phyloP scores from a whole-genome alignment of 2,329 filamentous ascomycete species.

The Trichophyton simii region DNA sequence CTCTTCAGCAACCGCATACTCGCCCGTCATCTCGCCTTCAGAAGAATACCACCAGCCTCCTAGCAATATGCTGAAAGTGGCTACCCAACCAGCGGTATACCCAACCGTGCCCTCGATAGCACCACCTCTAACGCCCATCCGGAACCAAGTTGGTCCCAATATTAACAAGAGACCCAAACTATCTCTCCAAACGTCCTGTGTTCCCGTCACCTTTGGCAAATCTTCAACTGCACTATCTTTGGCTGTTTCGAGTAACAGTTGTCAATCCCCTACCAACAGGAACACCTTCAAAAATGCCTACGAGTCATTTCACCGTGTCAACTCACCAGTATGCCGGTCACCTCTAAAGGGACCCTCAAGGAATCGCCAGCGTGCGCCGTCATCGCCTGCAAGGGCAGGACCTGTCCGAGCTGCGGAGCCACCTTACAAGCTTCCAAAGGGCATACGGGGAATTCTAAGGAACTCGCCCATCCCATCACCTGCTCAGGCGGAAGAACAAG shows the following conservation, averaged over 20 bases:
- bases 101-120: constrained; percentile 6
- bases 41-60: background rate
- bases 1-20: constrained; percentile 6
- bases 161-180: constrained; percentile 42
- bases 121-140: constrained; percentile 10
- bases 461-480: constrained; percentile 27
- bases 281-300: constrained; percentile 53
- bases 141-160: background rate
- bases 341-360: constrained; percentile 14
- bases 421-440: constrained; percentile 33
- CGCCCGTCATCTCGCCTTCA: background rate
- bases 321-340: constrained; percentile 23
- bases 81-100: constrained; percentile 6
- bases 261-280: constrained; percentile 45
- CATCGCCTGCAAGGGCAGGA: background rate
- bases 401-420: constrained; percentile 9
- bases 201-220: constrained; percentile 42
- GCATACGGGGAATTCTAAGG: constrained; percentile 36
- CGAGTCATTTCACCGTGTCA: constrained; percentile 27
- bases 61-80: constrained; percentile 8
- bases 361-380: constrained; percentile 1
- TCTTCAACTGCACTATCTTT: constrained; percentile 42
- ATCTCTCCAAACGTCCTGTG: constrained; percentile 45
- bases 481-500: constrained; percentile 14
- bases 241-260: constrained; percentile 36